Conservation (phyloP, 257 asterid genomes). For the Cinchona pubescens region DNA sequence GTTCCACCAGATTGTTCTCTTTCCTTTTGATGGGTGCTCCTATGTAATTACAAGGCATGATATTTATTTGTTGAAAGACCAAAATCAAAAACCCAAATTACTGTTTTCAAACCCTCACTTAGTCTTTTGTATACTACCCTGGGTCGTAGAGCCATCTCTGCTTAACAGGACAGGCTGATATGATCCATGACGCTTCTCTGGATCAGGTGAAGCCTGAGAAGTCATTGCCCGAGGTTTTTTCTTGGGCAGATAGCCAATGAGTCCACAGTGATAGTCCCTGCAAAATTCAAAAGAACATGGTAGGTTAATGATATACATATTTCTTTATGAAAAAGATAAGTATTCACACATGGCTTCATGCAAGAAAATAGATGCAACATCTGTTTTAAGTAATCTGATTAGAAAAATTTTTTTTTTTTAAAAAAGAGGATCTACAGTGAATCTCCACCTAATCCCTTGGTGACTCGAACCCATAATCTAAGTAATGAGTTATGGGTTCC, state of each 20-base stretch:
- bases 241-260: constrained; percentile 58
- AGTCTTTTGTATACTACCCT: not conserved
- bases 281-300: constrained; percentile 1
- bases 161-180: constrained; percentile 49
- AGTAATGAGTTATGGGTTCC: too few species aligned
- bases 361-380: not conserved
- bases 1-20: constrained; percentile 39
- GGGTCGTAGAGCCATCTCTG: constrained; percentile 28
- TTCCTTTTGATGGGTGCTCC: constrained; percentile 52
- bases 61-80: not conserved
- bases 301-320: not conserved
- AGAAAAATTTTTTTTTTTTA: too few species aligned
- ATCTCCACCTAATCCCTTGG: too few species aligned
- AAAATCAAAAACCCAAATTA: not conserved
- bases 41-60: constrained; percentile 22
- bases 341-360: not conserved
- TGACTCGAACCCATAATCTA: too few species aligned
- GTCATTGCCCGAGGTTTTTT: constrained; percentile 35
- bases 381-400: not conserved
- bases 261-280: constrained; percentile 62
- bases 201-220: constrained; percentile 29
- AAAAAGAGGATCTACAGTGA: too few species aligned
- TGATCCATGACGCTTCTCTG: constrained; percentile 28
- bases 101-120: constrained; percentile 1
- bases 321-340: not conserved